Base-by-base conservation (phyloP, 805 yeast species). In the Pachysolen tannophilus region DNA sequence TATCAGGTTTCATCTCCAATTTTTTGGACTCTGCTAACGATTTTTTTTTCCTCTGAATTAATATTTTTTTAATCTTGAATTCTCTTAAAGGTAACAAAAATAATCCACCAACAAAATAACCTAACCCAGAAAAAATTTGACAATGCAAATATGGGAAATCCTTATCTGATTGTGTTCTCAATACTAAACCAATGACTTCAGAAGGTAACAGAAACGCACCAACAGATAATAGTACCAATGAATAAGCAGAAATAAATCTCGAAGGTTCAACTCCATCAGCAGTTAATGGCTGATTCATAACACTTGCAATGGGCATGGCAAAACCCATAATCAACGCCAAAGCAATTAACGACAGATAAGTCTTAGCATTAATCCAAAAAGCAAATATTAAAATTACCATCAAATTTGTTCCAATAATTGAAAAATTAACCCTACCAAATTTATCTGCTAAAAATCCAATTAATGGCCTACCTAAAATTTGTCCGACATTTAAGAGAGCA, bases 101-200 rank as follows among this genome's bases (percentile, higher is more conserved):
- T 5, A 66, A 40, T 0, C 70, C 69, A 16, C 58, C 56, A 8
- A 67, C 50, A 34, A 69, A 67, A 33, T 72, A 56, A 14, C 63
- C 46, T 23, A 54, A 38, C 4, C 81, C 82, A 10, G 75, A 73
- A 45, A 77, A 75, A 2, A 78, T 63, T 47, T 80, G 86, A 14
- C 82, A 65, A 45, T 77, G 67, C 15, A 72, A 53, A 43, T 67
- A 81, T 2, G 84, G 83, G 32, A 41, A 42, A 25, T 13, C 26
- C 8, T 46, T 33, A n/a, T 46, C 37, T n/a, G 49, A 56, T 40
- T 11, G 26, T 5, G 24, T 47, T 41, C 43, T 34, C 24, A 59
- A 33, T 19, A 46, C 42, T 20, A 59, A 47, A 4, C 53, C 63
- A 23, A 58, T 46, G 11, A 56, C 44, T 44, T 59, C 65, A 1